phyloP scores from a whole-genome alignment of 2,329 filamentous ascomycete species.

The Metarhizium humberi region DNA sequence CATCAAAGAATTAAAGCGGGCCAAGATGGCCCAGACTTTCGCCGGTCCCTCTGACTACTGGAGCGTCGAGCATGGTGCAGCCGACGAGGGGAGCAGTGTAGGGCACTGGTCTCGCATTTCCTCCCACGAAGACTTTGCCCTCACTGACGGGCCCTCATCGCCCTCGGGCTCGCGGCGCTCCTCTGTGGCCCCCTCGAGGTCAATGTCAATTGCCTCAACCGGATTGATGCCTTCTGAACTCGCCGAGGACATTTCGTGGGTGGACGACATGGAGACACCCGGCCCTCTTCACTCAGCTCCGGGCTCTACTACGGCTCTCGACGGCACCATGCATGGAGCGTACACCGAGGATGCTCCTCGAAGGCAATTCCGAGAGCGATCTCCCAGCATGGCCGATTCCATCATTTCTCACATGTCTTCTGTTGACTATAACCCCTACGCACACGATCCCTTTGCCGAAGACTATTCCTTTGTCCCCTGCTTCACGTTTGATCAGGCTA shows the following conservation, averaged over 20 bases:
- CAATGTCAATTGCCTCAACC: constrained; percentile 35
- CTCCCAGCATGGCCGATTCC: constrained; percentile 74
- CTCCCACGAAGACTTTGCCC: constrained; percentile 29
- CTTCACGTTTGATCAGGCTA: constrained; percentile 76
- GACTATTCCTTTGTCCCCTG: constrained; percentile 91
- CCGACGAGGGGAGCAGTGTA: constrained; percentile 37
- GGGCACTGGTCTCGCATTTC: constrained; percentile 32
- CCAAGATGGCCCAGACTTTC: constrained; percentile 40
- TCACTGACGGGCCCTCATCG: constrained; percentile 26
- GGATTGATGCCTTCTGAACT: constrained; percentile 19
- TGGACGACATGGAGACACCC: constrained; percentile 46
- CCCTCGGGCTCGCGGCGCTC: constrained; percentile 29
- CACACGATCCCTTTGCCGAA: constrained; percentile 64
- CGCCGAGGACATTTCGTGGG: constrained; percentile 26
- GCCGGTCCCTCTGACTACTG: constrained; percentile 57
- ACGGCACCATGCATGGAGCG: constrained; percentile 69
- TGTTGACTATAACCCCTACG: constrained; percentile 46
- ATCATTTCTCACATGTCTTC: constrained; percentile 62
- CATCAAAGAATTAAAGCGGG: constrained; percentile 47
- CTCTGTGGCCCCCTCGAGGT: constrained; percentile 38
- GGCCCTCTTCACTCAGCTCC: constrained; percentile 42
- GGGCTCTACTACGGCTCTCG: constrained; percentile 50
- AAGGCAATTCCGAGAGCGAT: constrained; percentile 53
- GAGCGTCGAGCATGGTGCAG: constrained; percentile 73
- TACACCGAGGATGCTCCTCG: constrained; percentile 53